Evolutionary conservation across 768 basidiomycete genomes (phyloP).

Genomic region (Punctularia strigosozonata): DNA sequence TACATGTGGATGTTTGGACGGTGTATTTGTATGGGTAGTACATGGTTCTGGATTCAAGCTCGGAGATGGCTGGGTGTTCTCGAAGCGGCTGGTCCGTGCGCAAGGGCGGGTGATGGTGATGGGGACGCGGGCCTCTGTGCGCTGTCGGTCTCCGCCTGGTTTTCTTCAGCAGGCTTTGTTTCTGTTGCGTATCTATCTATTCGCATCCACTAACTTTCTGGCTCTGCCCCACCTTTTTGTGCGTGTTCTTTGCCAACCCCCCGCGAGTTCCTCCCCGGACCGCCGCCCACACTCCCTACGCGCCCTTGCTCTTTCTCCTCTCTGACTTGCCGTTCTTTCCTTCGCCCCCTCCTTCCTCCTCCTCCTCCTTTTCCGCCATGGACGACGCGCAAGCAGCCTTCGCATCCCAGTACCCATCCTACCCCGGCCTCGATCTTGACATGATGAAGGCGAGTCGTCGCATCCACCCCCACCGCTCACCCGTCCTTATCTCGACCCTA

Average conservation of each 20-base stretch:
- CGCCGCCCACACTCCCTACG: slow-evolving; percentile 23
- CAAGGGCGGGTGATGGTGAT: too few species aligned
- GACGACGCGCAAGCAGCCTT: slow-evolving; percentile 68
- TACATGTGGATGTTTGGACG: too few species aligned
- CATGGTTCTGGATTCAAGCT: too few species aligned
- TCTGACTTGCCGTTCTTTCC: slow-evolving; percentile 39
- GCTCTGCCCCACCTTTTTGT: slow-evolving; percentile 17
- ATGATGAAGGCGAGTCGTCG: slow-evolving; percentile 68
- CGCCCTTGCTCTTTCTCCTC: slow-evolving; percentile 27
- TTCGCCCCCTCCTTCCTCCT: slow-evolving; percentile 33
- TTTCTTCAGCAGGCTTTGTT: too few species aligned
- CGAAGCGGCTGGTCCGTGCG: too few species aligned
- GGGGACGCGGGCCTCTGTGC: too few species aligned
- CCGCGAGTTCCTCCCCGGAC: slow-evolving; percentile 17
- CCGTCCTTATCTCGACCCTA: slow-evolving; percentile 3
- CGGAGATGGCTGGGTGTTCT: too few species aligned
- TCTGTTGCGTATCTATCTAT: too few species aligned
- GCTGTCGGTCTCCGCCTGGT: too few species aligned
- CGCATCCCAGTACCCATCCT: slow-evolving; percentile 55
- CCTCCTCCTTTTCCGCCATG: slow-evolving; percentile 44
- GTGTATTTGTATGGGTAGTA: too few species aligned
- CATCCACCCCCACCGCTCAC: neutral
- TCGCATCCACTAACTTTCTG: neutral
- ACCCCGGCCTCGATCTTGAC: slow-evolving; percentile 76
- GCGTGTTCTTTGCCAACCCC: slow-evolving; percentile 12